Conservation (phyloP, 1,284 basidiomycete species). For the Trametes polyzona region DNA sequence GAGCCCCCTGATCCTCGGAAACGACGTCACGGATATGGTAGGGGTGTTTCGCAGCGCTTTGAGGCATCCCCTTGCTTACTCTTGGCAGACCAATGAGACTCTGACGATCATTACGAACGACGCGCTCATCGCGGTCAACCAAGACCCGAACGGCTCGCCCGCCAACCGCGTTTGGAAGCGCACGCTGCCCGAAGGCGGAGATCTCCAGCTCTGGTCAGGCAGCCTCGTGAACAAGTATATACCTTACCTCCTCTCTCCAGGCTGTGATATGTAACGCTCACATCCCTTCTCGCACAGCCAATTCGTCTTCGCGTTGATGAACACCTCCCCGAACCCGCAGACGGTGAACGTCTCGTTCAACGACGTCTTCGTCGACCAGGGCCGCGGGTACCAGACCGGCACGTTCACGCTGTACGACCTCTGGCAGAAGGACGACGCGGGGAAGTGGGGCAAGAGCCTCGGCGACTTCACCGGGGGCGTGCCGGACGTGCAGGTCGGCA, state of each 20-base stretch:
- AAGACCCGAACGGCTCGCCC: conserved; percentile 35
- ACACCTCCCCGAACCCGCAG: conserved; percentile 39
- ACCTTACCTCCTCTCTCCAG: not conserved
- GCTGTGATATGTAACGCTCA: too few relatives aligned
- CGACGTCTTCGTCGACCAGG: conserved; percentile 42
- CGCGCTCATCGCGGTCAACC: conserved; percentile 40
- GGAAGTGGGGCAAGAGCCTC: conserved; percentile 39
- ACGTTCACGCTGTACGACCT: conserved; percentile 41
- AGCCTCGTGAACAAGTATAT: conserved; percentile 38
- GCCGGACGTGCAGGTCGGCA: conserved; percentile 31
- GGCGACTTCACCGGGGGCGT: conserved; percentile 34
- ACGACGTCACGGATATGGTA: conserved; percentile 44
- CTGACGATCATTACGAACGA: conserved; percentile 41
- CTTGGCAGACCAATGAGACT: conserved; percentile 36
- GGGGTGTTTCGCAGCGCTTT: not conserved
- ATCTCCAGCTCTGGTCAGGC: conserved; percentile 39
- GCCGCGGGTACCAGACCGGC: conserved; percentile 32
- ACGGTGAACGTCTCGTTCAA: conserved; percentile 37
- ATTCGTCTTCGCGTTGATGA: conserved; percentile 42
- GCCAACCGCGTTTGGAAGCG: conserved; percentile 39
- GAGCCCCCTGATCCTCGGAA: conserved; percentile 47
- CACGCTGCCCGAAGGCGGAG: conserved; percentile 32
- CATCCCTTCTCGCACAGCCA: conserved; percentile 18
- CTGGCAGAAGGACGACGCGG: conserved; percentile 40
- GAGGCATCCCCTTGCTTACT: not conserved